Base-by-base conservation (phyloP, 257 asterid species). In the Solanum ossicruentum region DNA sequence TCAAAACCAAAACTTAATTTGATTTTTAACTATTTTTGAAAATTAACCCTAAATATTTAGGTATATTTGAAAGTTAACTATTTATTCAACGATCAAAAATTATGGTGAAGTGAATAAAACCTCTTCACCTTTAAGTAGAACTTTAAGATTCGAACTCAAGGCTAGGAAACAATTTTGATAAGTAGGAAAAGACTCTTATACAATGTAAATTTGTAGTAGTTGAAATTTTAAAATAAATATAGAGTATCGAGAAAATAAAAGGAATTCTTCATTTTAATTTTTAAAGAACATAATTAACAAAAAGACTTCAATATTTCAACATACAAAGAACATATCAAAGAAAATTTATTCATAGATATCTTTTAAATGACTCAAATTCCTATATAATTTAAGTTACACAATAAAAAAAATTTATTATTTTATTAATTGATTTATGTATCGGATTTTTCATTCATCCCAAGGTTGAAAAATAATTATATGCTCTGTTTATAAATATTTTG, bases 91-190 rank as follows among this genome's bases (percentile, higher is more conserved):
- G 0, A 15, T 28, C 0, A 5, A 6, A 0, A 0, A 23, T 23
- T 23, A 4, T 12, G 43, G 8, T 65, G 0, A 17, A 26, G 13
- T 13, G 41, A 1, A 65, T 65, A 26, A 6, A 1, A 26, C 13
- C 0, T 28, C 0, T 26, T 28, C 17, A 2, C 13, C 0, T 1
- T 63, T 26, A 0, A 63, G 6, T 63, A 65, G 3, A 66, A 16
- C 1, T 7, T 0, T 66, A 0, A 7, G 6, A 0, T 66, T 66
- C 20, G 0, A 66, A 8, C 1, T 32, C 16, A 61, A 2, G 12
- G 18, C 2, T 28, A 15, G 3, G 3, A 28, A 66, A 28, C 0
- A 32, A 7, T 8, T 66, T 0, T 15, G 2, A 1, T 65, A 26
- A 20, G 12, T 21, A 3, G 23, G 23, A 12, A 56, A 18, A 56